These are phyloP conservation scores for Phytopythium boreale DNA, from an alignment of 352 stramenopile genomes.

Conservation along the genomic window DNA sequence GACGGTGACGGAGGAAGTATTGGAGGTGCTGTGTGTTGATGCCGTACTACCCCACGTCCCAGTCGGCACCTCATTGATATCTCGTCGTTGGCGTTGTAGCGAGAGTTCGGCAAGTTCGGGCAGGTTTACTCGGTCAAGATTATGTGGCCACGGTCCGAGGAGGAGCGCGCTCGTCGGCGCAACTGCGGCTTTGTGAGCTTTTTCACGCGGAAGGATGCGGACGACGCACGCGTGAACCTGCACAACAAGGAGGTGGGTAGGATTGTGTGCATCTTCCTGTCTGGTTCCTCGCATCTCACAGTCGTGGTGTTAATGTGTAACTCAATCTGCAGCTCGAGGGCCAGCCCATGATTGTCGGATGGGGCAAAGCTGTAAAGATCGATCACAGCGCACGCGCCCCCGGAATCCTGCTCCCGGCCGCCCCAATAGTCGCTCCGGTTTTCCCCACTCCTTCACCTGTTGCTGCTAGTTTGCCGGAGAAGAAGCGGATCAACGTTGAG, in stretches of 20 bases:
- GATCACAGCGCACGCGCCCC: slow-evolving; percentile 22
- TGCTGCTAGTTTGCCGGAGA: background rate
- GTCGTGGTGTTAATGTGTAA: background rate
- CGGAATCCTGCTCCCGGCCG: slow-evolving; percentile 10
- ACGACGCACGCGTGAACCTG: slow-evolving; percentile 69
- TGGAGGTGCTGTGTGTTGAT: slow-evolving; percentile 58
- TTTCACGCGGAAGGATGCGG: slow-evolving; percentile 74
- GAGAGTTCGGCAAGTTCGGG: slow-evolving; percentile 89
- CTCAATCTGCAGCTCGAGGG: slow-evolving; percentile 51
- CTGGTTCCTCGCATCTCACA: background rate
- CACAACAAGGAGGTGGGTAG: slow-evolving; percentile 66
- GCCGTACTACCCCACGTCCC: background rate
- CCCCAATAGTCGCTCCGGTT: slow-evolving; percentile 9
- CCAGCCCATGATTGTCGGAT: slow-evolving; percentile 72
- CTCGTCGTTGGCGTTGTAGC: slow-evolving; percentile 14
- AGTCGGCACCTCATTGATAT: background rate
- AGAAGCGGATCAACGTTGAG: slow-evolving; percentile 32
- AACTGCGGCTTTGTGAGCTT: slow-evolving; percentile 97
- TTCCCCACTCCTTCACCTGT: background rate
- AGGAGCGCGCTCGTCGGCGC: slow-evolving; percentile 87
- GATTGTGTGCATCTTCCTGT: background rate
- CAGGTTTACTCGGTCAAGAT: slow-evolving; percentile 96
- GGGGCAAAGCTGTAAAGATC: slow-evolving; percentile 82
- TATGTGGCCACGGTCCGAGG: slow-evolving; percentile 96
- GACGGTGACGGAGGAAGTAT: slow-evolving; percentile 90